Percentiles rank a stretch among this genome's conserved stretches.
These are phyloP conservation scores for Talaromyces sp. DNA, from an alignment of 2,329 filamentous ascomycete genomes.

Conservation along the genomic window DNA sequence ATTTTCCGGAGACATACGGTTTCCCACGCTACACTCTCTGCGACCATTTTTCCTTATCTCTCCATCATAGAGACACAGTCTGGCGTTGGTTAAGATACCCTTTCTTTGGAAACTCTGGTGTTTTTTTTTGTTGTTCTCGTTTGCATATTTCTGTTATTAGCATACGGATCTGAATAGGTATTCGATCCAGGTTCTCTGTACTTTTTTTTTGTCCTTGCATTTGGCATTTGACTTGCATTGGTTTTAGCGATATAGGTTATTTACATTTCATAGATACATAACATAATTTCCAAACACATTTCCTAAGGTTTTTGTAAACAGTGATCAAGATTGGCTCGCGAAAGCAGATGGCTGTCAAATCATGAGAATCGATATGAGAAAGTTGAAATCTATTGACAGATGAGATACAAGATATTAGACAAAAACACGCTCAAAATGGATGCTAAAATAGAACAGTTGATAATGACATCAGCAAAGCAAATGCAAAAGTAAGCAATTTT, in stretches of 20 bases:
- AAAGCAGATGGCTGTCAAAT: constrained; percentile 4
- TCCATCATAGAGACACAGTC: constrained; percentile 4
- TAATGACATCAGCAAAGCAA: not conserved
- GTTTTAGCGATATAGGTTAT: not conserved
- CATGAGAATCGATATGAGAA: not conserved
- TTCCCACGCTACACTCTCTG: not conserved
- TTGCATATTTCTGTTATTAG: not conserved
- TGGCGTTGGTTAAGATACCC: constrained; percentile 7
- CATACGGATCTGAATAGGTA: not conserved
- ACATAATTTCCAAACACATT: not conserved
- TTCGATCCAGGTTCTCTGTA: not conserved
- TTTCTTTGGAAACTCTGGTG: not conserved
- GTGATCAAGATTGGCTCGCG: not conserved
- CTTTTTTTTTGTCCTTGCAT: not conserved
- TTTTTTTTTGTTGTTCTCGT: not conserved
- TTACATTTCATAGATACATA: not conserved
- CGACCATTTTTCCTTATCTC: not conserved
- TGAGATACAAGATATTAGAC: not conserved
- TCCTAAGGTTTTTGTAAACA: not conserved
- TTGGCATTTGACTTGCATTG: not conserved
- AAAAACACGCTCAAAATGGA: constrained; percentile 1
- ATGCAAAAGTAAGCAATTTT: not conserved
- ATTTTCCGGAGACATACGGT: not conserved
- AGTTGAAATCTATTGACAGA: not conserved
- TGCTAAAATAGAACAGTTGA: not conserved